Conservation (phyloP, 225 moss, liverwort and hornwort genomes). For the Pseudisothecium myosuroides region DNA sequence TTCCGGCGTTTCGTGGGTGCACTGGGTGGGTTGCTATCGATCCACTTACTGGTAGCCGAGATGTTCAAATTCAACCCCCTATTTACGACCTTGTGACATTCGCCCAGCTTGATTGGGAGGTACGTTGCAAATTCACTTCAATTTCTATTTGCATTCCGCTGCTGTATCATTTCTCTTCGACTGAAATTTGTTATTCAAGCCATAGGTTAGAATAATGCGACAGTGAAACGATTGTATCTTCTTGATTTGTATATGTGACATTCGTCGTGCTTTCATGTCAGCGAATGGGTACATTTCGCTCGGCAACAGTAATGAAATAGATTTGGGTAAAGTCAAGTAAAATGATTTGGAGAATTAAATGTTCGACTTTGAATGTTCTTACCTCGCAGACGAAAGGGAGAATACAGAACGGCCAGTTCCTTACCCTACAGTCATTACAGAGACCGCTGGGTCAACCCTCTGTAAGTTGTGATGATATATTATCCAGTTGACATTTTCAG, state of each 20-base stretch:
- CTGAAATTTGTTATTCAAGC: not conserved
- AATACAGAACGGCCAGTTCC: conserved; percentile 8
- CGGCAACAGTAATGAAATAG: not conserved
- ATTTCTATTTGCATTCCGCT: not conserved
- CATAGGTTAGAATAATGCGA: not conserved
- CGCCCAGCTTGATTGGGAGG: conserved; percentile 55
- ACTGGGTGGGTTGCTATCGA: conserved; percentile 72
- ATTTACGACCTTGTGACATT: conserved; percentile 61
- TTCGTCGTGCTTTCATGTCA: not conserved
- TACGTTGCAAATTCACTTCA: not conserved
- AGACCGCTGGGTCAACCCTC: conserved; percentile 12
- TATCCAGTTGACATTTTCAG: not conserved
- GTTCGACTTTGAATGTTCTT: not conserved
- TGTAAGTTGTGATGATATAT: not conserved
- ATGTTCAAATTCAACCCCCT: conserved; percentile 35
- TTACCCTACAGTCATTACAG: conserved; percentile 22
- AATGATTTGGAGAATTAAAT: not conserved
- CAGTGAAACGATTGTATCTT: not conserved
- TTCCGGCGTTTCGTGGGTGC: conserved; percentile 53
- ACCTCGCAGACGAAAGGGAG: conserved; percentile 23
- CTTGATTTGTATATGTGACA: not conserved
- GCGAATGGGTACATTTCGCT: not conserved
- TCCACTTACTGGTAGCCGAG: conserved; percentile 50
- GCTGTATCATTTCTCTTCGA: not conserved
- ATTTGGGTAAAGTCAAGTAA: not conserved